Base-by-base conservation (phyloP, 352 stramenopile species). In the Globisporangium lucens region DNA sequence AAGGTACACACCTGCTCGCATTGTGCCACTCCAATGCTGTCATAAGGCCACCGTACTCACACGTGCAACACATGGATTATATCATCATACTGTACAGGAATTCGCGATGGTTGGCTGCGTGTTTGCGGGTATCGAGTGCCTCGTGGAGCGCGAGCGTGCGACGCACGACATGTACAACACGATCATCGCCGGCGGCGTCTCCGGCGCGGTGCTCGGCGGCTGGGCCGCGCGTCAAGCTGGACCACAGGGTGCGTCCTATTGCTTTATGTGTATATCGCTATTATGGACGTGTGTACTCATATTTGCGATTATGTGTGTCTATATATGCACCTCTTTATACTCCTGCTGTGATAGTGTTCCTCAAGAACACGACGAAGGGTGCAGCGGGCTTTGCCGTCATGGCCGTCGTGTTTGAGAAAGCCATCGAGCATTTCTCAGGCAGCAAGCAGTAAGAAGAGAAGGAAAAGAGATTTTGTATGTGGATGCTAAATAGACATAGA, bases 331-430 rank as follows among this genome's bases (percentile, higher is more conserved):
- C 30, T 61, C 2, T 20, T 24, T 17, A 9, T 10, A 13, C 51
- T 30, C 71, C 53, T 57, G 24, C 61, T 72, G 4, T 43, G 12
- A 43, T 63, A 94, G 87, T 90, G 67, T 56, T 93, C 53, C 61
- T 83, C 56, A 76, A 75, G 65, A 89, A 94, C 66, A 92, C 84
- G 35, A 75, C 61, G 47, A 96, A 96, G 65, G 85, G 89, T 15
- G 87, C 85, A 2, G 83, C 81, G 8, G 83, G 85, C 43, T 96
- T 96, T 65, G 85, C 87, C 3, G 79, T 78, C 57, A 93, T 96
- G 82, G 87, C 85, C 33, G 87, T 94, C 24, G 83, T 94, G 29
- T 94, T 96, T 74, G 89, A 96, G 62, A 94, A 91, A 67, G 82
- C 76, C 35, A 85, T 91, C 35, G 86, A 94, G 70, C 71, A 85